Percentiles rank a stretch among this genome's conserved stretches.
phyloP scores from a whole-genome alignment of 495 filamentous ascomycete species.

The Bryoglossum gracile region DNA sequence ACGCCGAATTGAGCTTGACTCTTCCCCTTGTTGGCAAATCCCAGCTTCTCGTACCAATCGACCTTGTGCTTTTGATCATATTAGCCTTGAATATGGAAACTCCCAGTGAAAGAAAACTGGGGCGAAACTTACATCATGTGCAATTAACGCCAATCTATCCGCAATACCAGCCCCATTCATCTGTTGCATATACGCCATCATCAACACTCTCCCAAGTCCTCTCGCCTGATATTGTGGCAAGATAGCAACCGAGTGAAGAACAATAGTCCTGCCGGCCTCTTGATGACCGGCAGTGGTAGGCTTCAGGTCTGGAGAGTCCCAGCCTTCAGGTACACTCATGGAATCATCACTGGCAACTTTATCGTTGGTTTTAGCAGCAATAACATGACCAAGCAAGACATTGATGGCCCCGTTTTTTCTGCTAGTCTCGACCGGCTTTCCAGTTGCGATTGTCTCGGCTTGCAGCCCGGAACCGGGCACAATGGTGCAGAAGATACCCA shows the following conservation, averaged over 20 bases:
- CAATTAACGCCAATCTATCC: conserved; percentile 68
- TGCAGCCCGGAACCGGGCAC: conserved; percentile 35
- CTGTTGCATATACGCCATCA: conserved; percentile 69
- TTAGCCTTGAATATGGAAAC: too few species aligned
- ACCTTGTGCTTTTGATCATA: conserved; percentile 37
- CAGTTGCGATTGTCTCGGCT: conserved; percentile 41
- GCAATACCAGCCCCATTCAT: conserved; percentile 53
- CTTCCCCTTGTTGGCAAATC: conserved; percentile 60
- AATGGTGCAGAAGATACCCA: conserved; percentile 70
- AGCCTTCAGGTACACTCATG: conserved; percentile 67
- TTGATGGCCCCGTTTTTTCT: conserved; percentile 42
- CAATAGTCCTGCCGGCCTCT: conserved; percentile 65
- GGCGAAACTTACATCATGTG: conserved; percentile 49
- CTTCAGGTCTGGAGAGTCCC: conserved; percentile 36
- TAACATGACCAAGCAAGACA: conserved; percentile 73
- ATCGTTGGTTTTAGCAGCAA: conserved; percentile 61
- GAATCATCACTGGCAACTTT: conserved; percentile 61
- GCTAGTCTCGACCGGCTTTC: conserved; percentile 39
- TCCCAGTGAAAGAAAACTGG: too few species aligned
- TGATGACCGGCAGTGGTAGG: conserved; percentile 48
- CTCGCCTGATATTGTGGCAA: conserved; percentile 65
- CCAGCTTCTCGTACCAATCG: conserved; percentile 67
- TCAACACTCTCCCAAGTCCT: conserved; percentile 66
- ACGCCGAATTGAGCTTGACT: conserved; percentile 64
- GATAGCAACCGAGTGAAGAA: conserved; percentile 75